A percentile compares a stretch with the other conserved stretches of the same genome.
Evolutionary conservation across 768 basidiomycete species (phyloP).

Genomic region (Rhodotorula paludigena): DNA sequence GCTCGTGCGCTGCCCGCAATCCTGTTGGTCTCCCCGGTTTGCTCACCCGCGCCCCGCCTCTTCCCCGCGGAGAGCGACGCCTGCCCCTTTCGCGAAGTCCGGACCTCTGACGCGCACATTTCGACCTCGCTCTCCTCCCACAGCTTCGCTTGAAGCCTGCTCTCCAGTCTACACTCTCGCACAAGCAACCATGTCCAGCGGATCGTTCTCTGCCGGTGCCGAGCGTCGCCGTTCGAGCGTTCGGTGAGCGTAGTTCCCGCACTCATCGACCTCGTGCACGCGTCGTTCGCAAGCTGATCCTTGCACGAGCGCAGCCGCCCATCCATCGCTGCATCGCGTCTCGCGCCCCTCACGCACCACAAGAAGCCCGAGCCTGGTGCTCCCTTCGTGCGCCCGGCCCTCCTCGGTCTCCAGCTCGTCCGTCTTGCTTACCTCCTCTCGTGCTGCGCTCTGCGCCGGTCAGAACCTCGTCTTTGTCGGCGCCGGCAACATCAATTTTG

Average conservation of each 20-base stretch:
- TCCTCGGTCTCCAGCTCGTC: neutral
- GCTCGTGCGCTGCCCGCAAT: too few relatives aligned
- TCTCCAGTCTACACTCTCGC: too few relatives aligned
- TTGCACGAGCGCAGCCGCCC: slow-evolving; percentile 19
- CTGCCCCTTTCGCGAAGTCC: too few relatives aligned
- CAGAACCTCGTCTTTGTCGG: slow-evolving; percentile 85
- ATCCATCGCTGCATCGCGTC: slow-evolving; percentile 17
- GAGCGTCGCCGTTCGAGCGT: neutral
- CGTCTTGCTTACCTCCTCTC: neutral
- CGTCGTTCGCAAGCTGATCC: neutral
- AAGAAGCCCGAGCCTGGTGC: slow-evolving; percentile 24
- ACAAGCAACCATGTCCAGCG: too few relatives aligned
- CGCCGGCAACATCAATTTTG: slow-evolving; percentile 98
- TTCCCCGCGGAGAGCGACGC: too few relatives aligned
- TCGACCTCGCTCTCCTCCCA: too few relatives aligned
- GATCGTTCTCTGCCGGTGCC: too few relatives aligned
- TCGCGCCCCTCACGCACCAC: slow-evolving; percentile 25
- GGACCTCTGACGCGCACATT: too few relatives aligned
- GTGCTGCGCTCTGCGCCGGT: neutral
- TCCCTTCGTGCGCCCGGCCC: slow-evolving; percentile 10
- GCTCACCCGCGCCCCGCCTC: too few relatives aligned
- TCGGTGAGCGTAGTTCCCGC: neutral
- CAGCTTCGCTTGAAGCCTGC: too few relatives aligned
- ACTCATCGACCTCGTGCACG: neutral
- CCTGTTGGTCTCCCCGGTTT: too few relatives aligned